Evolutionary conservation across 2,329 filamentous ascomycete genomes (phyloP).

Genomic region (Microcyclospora tardicrescens): DNA sequence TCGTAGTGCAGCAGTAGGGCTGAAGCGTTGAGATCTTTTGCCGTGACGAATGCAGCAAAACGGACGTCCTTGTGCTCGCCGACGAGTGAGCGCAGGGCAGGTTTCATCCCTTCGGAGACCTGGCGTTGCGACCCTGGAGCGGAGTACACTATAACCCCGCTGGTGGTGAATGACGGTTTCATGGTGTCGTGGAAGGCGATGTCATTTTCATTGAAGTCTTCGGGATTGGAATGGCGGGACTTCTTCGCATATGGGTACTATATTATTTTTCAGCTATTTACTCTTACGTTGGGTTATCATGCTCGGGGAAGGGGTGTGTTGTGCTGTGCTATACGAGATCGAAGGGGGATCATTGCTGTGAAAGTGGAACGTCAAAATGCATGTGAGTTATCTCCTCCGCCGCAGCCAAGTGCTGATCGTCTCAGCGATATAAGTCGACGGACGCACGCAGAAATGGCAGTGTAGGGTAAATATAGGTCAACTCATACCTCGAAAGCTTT

Average conservation of each 20-base stretch:
- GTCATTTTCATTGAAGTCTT: constrained; percentile 51
- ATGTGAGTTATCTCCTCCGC: constrained; percentile 8
- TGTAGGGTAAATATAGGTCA: constrained; percentile 14
- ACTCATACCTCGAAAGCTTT: constrained; percentile 63
- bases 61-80: constrained; percentile 52
- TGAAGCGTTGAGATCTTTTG: constrained; percentile 25
- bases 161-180: constrained; percentile 67
- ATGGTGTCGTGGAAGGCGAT: constrained; percentile 57
- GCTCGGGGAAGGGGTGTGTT: constrained; percentile 1
- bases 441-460: too few relatives aligned
- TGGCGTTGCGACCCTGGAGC: constrained; percentile 31
- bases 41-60: constrained; percentile 48
- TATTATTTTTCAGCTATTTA: constrained; percentile 23
- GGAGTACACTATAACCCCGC: constrained; percentile 58
- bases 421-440: neutral
- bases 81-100: constrained; percentile 45
- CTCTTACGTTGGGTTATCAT: constrained; percentile 9
- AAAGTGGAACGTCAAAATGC: constrained; percentile 6
- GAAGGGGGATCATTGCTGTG: neutral
- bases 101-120: constrained; percentile 37
- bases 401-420: constrained; percentile 10
- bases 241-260: constrained; percentile 21
- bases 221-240: constrained; percentile 34
- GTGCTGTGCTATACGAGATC: neutral
- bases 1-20: too few relatives aligned